Evolutionary conservation across 768 basidiomycete species (phyloP).

Genomic region (Panus rudis): DNA sequence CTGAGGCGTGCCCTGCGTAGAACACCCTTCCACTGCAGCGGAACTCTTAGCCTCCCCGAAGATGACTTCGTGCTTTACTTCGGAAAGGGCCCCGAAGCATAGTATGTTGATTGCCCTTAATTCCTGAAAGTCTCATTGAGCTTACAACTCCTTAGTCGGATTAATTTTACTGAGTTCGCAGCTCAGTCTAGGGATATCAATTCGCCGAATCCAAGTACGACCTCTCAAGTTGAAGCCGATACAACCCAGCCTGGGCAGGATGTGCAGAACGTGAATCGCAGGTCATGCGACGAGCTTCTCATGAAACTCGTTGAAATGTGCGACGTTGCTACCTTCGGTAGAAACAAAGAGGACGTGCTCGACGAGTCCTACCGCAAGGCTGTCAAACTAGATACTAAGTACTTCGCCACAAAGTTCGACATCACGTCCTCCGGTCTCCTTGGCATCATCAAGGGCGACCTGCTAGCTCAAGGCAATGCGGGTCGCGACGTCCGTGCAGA

Average conservation of each 20-base stretch:
- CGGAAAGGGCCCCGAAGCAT: not conserved
- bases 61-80: slow-evolving; percentile 11
- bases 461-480: slow-evolving; percentile 14
- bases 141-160: no score
- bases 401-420: slow-evolving; percentile 5
- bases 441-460: slow-evolving; percentile 4
- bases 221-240: no score
- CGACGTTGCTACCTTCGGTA: slow-evolving; percentile 24
- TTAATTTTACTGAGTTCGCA: no score
- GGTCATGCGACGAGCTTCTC: slow-evolving; percentile 14
- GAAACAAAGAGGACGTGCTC: slow-evolving; percentile 20
- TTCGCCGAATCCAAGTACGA: no score
- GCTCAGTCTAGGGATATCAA: no score
- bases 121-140: no score
- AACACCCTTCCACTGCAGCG: slow-evolving; percentile 3
- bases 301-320: slow-evolving; percentile 18
- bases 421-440: slow-evolving; percentile 4
- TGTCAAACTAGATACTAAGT: slow-evolving; percentile 20
- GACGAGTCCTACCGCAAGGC: slow-evolving; percentile 29
- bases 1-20: no score
- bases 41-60: slow-evolving; percentile 1
- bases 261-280: no score
- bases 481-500: slow-evolving; percentile 26
- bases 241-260: no score
- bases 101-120: no score